Conservation (phyloP, 805 yeast species). For the Dipodascus geniculatus region DNA sequence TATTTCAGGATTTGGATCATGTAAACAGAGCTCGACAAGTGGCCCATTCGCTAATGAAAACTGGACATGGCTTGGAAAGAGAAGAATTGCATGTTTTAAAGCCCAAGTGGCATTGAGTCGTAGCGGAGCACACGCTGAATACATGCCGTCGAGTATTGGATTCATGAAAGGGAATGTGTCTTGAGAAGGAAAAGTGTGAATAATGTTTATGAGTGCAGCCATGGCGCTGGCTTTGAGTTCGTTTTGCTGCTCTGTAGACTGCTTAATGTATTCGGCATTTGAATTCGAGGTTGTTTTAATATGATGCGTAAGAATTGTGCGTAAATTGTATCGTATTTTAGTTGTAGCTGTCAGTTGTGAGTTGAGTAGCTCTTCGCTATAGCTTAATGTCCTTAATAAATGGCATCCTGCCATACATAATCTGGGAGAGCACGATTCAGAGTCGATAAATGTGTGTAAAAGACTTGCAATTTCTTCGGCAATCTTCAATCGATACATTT, state of each 20-base stretch:
- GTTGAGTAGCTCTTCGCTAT: neutral
- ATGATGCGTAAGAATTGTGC: neutral
- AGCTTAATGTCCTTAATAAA: neutral
- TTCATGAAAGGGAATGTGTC: neutral
- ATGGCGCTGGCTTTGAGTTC: neutral
- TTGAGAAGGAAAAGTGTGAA: neutral
- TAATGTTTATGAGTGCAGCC: neutral
- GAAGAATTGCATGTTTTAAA: neutral
- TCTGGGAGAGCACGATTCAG: neutral
- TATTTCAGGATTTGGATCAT: neutral
- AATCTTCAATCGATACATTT: neutral
- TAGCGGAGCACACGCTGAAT: neutral
- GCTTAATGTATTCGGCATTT: neutral
- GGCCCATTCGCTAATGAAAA: neutral
- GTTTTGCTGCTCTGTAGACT: neutral
- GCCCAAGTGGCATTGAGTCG: neutral
- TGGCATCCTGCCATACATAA: neutral
- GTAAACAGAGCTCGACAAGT: neutral
- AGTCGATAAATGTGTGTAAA: neutral
- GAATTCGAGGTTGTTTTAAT: neutral
- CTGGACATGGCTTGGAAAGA: neutral
- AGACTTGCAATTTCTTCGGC: neutral
- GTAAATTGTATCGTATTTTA: neutral
- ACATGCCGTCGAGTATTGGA: neutral
- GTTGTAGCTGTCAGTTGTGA: neutral